A percentile compares a stretch with the other conserved stretches of the same genome.
Conservation (phyloP, 1,139 yeast species). For the Geotrichum cucujoidarum region DNA sequence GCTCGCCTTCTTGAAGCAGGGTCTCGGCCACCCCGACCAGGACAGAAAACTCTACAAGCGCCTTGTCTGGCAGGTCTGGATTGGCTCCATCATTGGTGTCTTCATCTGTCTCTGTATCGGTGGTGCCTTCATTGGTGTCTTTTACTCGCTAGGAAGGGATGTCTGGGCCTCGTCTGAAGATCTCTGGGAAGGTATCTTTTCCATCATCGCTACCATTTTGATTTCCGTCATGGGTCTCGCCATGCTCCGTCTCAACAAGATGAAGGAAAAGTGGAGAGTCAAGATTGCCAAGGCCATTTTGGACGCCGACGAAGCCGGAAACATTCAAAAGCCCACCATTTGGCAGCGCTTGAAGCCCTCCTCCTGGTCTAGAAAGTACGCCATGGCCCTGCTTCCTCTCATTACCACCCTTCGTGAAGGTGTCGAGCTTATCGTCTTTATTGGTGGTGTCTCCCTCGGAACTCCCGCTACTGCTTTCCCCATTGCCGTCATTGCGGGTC, state of each 20-base stretch:
- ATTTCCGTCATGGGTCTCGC: conserved; percentile 90
- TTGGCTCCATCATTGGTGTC: conserved; percentile 69
- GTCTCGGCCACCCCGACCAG: conserved; percentile 52
- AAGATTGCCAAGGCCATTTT: conserved; percentile 75
- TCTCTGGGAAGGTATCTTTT: conserved; percentile 87
- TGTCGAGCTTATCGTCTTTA: conserved; percentile 80
- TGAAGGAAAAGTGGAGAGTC: conserved; percentile 88
- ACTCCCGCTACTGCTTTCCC: conserved; percentile 78
- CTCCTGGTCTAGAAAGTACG: conserved; percentile 52
- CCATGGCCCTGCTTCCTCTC: conserved; percentile 71
- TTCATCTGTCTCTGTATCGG: conserved; percentile 73
- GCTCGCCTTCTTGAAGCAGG: conserved; percentile 84
- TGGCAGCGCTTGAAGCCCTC: conserved; percentile 32
- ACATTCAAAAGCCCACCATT: conserved; percentile 35
- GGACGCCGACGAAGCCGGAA: conserved; percentile 39
- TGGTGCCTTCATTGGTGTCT: conserved; percentile 77
- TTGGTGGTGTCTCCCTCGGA: conserved; percentile 80
- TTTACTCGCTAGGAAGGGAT: conserved; percentile 72
- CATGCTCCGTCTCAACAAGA: conserved; percentile 82
- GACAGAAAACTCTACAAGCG: conserved; percentile 54
- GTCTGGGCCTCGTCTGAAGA: conserved; percentile 85
- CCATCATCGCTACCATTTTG: conserved; percentile 74
- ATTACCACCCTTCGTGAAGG: conserved; percentile 83
- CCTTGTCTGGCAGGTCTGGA: conserved; percentile 69
- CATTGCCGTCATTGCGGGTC: conserved; percentile 70